Percentiles rank a stretch among this genome's conserved stretches.
Conservation (phyloP, 2,329 filamentous ascomycete species). For the Microdochium nivale region DNA sequence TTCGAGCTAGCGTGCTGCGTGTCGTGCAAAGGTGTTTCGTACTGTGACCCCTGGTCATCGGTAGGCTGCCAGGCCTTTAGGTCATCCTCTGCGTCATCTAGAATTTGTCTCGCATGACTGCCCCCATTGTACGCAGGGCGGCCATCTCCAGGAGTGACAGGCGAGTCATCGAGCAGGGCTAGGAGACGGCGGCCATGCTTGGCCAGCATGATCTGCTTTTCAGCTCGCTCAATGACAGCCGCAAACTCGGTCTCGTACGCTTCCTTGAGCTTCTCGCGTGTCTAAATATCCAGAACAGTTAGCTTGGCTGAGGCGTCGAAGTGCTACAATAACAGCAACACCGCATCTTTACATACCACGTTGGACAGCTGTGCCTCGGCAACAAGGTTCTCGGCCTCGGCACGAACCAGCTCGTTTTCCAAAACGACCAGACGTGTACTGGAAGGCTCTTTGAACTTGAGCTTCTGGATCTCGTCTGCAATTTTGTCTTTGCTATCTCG, state of each 20-base stretch:
- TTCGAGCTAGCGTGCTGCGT: background rate
- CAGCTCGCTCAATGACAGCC: constrained; percentile 87
- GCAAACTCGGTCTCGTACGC: constrained; percentile 83
- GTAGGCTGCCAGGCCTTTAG: constrained; percentile 63
- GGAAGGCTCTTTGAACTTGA: constrained; percentile 88
- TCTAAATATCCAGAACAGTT: constrained; percentile 38
- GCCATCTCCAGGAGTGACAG: constrained; percentile 77
- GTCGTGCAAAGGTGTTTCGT: background rate
- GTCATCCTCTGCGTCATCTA: constrained; percentile 89
- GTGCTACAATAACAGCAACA: background rate
- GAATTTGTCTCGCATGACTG: constrained; percentile 67
- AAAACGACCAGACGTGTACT: constrained; percentile 73
- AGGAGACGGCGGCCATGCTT: constrained; percentile 82
- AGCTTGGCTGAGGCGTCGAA: background rate
- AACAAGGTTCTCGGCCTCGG: constrained; percentile 91
- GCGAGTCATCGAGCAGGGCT: constrained; percentile 79
- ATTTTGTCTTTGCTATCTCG: constrained; percentile 83
- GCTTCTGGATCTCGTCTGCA: constrained; percentile 80
- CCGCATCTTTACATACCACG: constrained; percentile 51
- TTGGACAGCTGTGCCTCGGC: constrained; percentile 96
- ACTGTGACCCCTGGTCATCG: constrained; percentile 15
- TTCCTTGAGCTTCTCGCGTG: constrained; percentile 91
- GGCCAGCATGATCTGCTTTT: constrained; percentile 93
- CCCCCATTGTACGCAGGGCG: constrained; percentile 59
- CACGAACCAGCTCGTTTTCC: constrained; percentile 92